Evolutionary conservation across 805 yeast species (phyloP).

Genomic region (Yamadazyma olivae): DNA sequence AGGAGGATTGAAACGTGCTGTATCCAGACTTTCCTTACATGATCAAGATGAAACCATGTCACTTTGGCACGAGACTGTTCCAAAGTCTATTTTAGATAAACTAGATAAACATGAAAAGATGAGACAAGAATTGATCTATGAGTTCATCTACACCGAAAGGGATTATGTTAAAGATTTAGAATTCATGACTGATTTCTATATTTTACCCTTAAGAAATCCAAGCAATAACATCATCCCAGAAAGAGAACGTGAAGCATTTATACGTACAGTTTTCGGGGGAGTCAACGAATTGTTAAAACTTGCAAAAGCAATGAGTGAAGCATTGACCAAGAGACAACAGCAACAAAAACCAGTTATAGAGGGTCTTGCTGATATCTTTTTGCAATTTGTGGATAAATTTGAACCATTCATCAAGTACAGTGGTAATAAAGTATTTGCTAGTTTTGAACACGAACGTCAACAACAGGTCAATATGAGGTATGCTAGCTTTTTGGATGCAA

Average conservation of each 20-base stretch:
- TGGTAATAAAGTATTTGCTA: conserved; percentile 92
- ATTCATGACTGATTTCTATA: conserved; percentile 89
- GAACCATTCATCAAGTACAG: conserved; percentile 93
- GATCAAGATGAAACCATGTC: conserved; percentile 75
- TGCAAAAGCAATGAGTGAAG: conserved; percentile 83
- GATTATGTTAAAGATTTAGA: conserved; percentile 95
- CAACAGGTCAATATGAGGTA: conserved; percentile 85
- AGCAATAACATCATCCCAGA: conserved; percentile 75
- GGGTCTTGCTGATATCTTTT: conserved; percentile 81
- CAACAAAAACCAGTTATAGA: conserved; percentile 80
- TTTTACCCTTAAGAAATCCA: conserved; percentile 82
- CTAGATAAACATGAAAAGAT: conserved; percentile 83
- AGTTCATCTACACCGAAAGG: conserved; percentile 88
- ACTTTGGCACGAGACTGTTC: conserved; percentile 91
- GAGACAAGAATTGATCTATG: conserved; percentile 94
- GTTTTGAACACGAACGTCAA: conserved; percentile 92
- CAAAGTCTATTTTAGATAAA: conserved; percentile 70
- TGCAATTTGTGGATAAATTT: conserved; percentile 80
- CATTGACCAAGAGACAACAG: conserved; percentile 78
- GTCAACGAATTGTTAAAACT: conserved; percentile 83
- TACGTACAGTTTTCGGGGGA: conserved; percentile 87
- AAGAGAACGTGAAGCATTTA: conserved; percentile 84
- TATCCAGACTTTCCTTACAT: conserved; percentile 61
- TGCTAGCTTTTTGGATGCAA: conserved; percentile 90
- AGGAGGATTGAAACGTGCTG: conserved; percentile 79